Base-by-base conservation (phyloP, 306 rosid species). In the Medicago ruthenica region DNA sequence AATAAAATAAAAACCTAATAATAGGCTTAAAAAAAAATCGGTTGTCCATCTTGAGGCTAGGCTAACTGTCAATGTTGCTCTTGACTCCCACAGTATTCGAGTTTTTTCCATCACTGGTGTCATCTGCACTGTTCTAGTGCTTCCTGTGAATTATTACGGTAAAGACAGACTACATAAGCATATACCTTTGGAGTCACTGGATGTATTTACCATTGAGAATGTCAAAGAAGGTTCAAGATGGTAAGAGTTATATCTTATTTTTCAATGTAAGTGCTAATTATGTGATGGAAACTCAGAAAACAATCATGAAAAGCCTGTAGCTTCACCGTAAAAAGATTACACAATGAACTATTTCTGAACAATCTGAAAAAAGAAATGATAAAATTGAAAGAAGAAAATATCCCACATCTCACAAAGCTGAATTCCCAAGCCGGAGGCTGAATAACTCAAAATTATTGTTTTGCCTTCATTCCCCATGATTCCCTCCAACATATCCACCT, bases 61-160 rank as follows among this genome's bases (percentile, higher is more conserved):
- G 80, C 83, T 82, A 68, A 82, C 71, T 77, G 24, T 69, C 44
- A 42, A 70, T 78, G 47, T 62, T 85, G 70, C 45, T 71, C 42
- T 64, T 81, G 53, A 85, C 73, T 85, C 55, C 73, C 72, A 73
- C 99, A 96, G 99, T 80, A 81, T 92, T 78, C 87, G 97, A 34
- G 77, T 86, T 45, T 96, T 96, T 83, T 76, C 86, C 67, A 81
- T 96, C 79, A 93, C 99, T 86, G 81, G 89, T 48, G 60, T 82
- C 81, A 57, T 88, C 74, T 89, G 99, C 84, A 9, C 71, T 78
- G 45, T 80, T 76, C 63, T 89, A 41, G 99, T 92, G 79, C 96
- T 90, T 85, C 99, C 99, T 17, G 92, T 90, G 81, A 96, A 96
- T 86, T 96, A 96, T 65, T 77, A 84, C 59, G 99, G 99, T 8